A percentile compares a stretch with the other conserved stretches of the same genome.
phyloP scores from a whole-genome alignment of 2,329 filamentous ascomycete genomes.

The Paradendryphiella salina region DNA sequence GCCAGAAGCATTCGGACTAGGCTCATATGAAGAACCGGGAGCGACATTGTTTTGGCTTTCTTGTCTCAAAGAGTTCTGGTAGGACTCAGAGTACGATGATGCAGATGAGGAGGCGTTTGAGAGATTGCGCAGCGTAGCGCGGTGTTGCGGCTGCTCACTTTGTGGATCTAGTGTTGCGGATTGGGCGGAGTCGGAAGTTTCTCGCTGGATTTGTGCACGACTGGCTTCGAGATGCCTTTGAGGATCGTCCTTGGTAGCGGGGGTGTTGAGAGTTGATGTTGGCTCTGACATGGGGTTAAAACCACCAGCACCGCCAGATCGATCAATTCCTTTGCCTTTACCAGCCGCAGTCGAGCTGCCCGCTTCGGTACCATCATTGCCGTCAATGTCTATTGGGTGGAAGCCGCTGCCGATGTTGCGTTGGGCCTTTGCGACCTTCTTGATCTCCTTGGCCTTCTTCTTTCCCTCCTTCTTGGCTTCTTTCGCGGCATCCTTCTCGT shows the following conservation, averaged over 20 bases:
- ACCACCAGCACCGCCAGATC: slow-evolving; percentile 44
- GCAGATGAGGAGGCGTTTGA: slow-evolving; percentile 84
- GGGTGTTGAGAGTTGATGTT: slow-evolving; percentile 48
- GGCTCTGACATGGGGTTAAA: slow-evolving; percentile 51
- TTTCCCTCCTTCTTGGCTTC: slow-evolving; percentile 85
- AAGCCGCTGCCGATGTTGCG: slow-evolving; percentile 61
- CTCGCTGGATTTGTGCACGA: slow-evolving; percentile 48
- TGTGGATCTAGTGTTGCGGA: slow-evolving; percentile 50
- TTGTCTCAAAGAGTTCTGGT: slow-evolving; percentile 44
- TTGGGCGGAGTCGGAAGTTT: slow-evolving; percentile 42
- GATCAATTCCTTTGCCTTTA: slow-evolving; percentile 55
- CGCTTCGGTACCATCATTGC: slow-evolving; percentile 29
- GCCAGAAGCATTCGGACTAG: slow-evolving; percentile 59
- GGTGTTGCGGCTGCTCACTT: slow-evolving; percentile 50
- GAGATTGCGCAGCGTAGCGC: slow-evolving; percentile 77
- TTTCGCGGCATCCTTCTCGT: slow-evolving; percentile 78
- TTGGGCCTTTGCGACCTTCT: slow-evolving; percentile 69
- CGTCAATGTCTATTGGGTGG: slow-evolving; percentile 59
- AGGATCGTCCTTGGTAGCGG: slow-evolving; percentile 43
- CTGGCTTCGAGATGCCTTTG: slow-evolving; percentile 54
- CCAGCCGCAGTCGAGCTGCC: slow-evolving; percentile 41
- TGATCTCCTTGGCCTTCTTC: slow-evolving; percentile 65
- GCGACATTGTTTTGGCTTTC: slow-evolving; percentile 39
- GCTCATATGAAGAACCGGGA: slow-evolving; percentile 52
- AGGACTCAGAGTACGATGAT: slow-evolving; percentile 74